Evolutionary conservation across 1,284 basidiomycete species (phyloP).

Genomic region (Cystobasidium sp.): DNA sequence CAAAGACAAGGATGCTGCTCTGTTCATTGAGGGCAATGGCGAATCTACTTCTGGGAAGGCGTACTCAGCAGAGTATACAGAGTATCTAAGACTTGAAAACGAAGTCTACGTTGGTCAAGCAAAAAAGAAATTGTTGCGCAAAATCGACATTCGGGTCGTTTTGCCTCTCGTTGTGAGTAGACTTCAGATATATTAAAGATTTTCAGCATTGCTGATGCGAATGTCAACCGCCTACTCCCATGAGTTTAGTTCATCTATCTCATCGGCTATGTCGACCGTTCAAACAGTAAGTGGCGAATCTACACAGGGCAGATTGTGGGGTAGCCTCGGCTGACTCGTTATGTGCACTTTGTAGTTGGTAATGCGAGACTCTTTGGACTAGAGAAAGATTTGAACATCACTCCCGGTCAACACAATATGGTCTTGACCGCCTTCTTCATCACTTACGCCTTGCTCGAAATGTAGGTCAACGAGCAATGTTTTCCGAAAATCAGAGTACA

Average conservation of each 20-base stretch:
- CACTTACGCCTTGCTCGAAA: constrained; percentile 29
- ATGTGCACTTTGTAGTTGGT: constrained; percentile 2
- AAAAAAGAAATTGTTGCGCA: constrained; percentile 21
- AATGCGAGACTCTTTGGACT: constrained; percentile 36
- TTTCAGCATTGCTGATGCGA: background rate
- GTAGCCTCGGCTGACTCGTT: background rate
- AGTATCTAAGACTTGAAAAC: constrained; percentile 33
- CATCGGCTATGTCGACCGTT: constrained; percentile 29
- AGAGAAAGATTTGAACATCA: constrained; percentile 16
- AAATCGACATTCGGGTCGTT: constrained; percentile 29
- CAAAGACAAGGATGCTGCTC: constrained; percentile 24
- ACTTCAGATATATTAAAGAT: background rate
- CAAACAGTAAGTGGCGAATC: constrained; percentile 6
- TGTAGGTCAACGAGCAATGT: background rate
- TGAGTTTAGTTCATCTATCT: constrained; percentile 19
- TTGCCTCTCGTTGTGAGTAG: constrained; percentile 15
- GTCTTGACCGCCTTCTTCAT: constrained; percentile 34
- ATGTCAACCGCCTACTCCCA: background rate
- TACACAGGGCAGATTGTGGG: too few species aligned
- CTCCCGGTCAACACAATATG: constrained; percentile 27
- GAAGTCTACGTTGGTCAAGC: constrained; percentile 30
- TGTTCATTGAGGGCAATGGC: constrained; percentile 21
- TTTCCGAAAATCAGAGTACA: background rate
- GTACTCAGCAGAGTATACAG: constrained; percentile 26
- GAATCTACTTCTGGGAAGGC: constrained; percentile 1